Evolutionary conservation across 805 yeast species (phyloP), one percentile per base, ranked within the genome.

Genomic region (Spathaspora passalidarum): DNA sequence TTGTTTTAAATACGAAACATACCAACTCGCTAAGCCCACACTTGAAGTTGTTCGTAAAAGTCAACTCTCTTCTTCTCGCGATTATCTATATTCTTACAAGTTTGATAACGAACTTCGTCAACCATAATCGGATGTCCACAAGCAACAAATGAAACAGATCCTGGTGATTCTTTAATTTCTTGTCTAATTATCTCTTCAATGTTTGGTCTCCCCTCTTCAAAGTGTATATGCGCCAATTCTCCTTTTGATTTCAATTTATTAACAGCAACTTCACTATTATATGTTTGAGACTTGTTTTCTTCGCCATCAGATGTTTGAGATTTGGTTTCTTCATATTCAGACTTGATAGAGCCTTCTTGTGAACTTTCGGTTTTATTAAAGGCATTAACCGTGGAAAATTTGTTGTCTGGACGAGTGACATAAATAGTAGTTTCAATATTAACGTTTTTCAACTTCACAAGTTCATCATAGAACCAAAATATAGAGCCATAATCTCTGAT

Each of bases 11-110:
- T n/a, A n/a, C n/a, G n/a, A n/a, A n/a, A n/a, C n/a, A n/a, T n/a
- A n/a, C n/a, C n/a, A n/a, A n/a, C n/a, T n/a, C n/a, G 4, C 68
- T 32, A 46, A 34, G 45, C 39, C 95, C 96, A 87, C 11, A 76
- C 72, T 65, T 85, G 89, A 41, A 84, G 73, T 57, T 86, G 91
- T 59, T 88, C 95, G 56, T 72, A 83, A 56, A 82, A 83, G 50
- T 84, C 91, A 14, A 86, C 77, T 36, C 87, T 74, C 43, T 74
- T 68, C 14, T 72, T 61, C 13, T 56, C 49, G 1, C 55, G 48
- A 26, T 62, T 49, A 34, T 69, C 65, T 45, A 80, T 60, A 47
- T 74, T 59, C 35, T 66, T 50, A 0, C 75, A 68, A 4, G 81
- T 75, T 3, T 73, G 58, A 35, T 68, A 59, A 55, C 92, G 73